These are phyloP conservation scores for Hypoxylon fuscum DNA, from an alignment of 495 filamentous ascomycete species.

Conservation along the genomic window DNA sequence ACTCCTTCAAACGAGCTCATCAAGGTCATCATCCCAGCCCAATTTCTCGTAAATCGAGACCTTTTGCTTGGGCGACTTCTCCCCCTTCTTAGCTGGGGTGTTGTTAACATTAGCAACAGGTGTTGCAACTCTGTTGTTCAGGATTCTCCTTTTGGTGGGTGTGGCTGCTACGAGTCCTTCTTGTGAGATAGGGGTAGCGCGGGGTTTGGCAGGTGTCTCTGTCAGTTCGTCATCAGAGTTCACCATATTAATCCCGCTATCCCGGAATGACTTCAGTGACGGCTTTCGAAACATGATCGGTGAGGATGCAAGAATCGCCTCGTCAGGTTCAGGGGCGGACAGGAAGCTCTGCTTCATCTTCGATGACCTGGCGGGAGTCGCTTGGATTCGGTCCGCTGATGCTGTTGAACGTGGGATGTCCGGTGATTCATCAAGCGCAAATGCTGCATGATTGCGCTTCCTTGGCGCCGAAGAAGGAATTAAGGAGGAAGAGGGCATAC, in stretches of 20 bases:
- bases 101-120: conserved; percentile 21
- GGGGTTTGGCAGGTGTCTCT: conserved; percentile 51
- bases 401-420: conserved; percentile 14
- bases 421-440: conserved; percentile 24
- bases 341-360: conserved; percentile 24
- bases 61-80: conserved; percentile 42
- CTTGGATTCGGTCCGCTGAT: conserved; percentile 29
- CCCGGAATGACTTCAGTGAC: conserved; percentile 47
- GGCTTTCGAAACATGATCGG: conserved; percentile 61
- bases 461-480: conserved; percentile 50
- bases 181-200: conserved; percentile 16
- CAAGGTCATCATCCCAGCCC: conserved; percentile 81
- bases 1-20: conserved; percentile 29
- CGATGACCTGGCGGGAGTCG: conserved; percentile 43
- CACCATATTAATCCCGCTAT: conserved; percentile 51
- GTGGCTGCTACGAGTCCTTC: conserved; percentile 33
- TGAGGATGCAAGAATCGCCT: conserved; percentile 47
- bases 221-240: conserved; percentile 45
- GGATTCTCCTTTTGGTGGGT: conserved; percentile 50
- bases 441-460: conserved; percentile 39
- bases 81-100: conserved; percentile 23
- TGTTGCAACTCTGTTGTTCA: conserved; percentile 48
- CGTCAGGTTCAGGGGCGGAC: conserved; percentile 25
- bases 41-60: conserved; percentile 72
- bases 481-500: conserved; percentile 24